These are phyloP conservation scores for Ogataea dorogensis DNA, from an alignment of 805 yeast genomes.

Conservation along the genomic window DNA sequence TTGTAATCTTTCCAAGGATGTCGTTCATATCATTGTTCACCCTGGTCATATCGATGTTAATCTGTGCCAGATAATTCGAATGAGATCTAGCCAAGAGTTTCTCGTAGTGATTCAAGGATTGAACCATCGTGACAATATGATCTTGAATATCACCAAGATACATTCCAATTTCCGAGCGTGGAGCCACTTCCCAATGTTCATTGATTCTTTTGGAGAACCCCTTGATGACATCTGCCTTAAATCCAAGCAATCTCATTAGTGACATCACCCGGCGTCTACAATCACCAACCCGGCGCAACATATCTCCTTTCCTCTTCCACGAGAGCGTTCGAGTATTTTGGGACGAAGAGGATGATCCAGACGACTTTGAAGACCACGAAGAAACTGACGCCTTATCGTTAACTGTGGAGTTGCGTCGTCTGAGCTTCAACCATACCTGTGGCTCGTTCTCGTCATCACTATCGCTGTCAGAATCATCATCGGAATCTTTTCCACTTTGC, in stretches of 20 bases:
- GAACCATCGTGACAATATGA: conserved; percentile 96
- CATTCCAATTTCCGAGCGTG: conserved; percentile 85
- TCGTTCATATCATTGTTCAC: conserved; percentile 97
- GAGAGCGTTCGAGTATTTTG: conserved; percentile 49
- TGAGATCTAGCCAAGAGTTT: conserved; percentile 92
- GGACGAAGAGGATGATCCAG: conserved; percentile 29
- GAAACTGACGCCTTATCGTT: conserved; percentile 26
- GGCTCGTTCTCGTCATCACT: conserved; percentile 41
- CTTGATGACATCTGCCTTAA: conserved; percentile 96
- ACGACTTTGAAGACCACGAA: conserved; percentile 19
- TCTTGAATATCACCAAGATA: conserved; percentile 97
- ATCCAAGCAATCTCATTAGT: conserved; percentile 75
- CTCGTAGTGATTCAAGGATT: conserved; percentile 90
- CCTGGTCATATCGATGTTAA: conserved; percentile 95
- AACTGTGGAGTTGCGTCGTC: conserved; percentile 30
- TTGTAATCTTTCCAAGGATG: conserved; percentile 88
- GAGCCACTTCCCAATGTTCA: conserved; percentile 78
- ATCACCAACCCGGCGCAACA: conserved; percentile 93
- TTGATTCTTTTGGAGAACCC: conserved; percentile 91
- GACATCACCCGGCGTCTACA: conserved; percentile 94
- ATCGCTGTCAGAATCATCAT: conserved; percentile 42
- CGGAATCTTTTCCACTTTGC: conserved; percentile 65
- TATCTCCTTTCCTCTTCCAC: conserved; percentile 92
- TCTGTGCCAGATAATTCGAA: conserved; percentile 92
- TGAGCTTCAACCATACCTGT: conserved; percentile 31